A percentile compares a stretch with the other conserved stretches of the same genome.
These are phyloP conservation scores for Penicillium canescens DNA, from an alignment of 495 filamentous ascomycete genomes.

Conservation along the genomic window DNA sequence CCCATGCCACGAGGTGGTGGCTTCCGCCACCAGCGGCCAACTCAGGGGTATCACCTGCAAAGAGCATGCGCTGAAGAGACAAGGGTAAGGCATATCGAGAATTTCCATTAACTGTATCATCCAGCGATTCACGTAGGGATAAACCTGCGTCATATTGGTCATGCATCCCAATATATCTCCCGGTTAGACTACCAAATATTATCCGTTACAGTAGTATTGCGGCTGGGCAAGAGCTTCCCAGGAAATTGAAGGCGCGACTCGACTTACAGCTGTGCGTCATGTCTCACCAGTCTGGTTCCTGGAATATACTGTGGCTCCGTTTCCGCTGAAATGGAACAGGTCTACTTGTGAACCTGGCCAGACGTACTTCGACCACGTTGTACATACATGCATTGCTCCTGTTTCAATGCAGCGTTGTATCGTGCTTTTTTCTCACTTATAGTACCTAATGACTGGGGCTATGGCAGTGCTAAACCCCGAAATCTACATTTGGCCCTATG, in stretches of 20 bases:
- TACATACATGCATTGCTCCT: background rate
- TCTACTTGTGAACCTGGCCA: background rate
- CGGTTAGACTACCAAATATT: background rate
- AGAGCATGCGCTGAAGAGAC: background rate
- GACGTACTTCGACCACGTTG: conserved; percentile 5
- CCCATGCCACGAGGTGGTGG: conserved; percentile 14
- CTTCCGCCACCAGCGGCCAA: conserved; percentile 12
- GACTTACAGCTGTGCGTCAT: background rate
- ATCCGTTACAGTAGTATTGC: background rate
- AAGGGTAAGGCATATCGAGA: background rate
- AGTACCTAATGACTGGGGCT: background rate
- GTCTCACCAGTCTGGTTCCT: conserved; percentile 4
- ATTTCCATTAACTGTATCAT: background rate
- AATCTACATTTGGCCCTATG: background rate
- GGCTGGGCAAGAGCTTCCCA: background rate
- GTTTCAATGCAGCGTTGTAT: conserved; percentile 13
- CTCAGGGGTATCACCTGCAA: background rate
- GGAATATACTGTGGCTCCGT: background rate
- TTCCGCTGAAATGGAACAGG: conserved; percentile 1
- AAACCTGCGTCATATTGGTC: background rate
- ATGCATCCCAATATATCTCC: background rate
- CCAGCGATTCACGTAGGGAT: background rate
- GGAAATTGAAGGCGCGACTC: too few relatives aligned
- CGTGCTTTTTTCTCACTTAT: background rate
- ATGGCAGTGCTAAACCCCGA: background rate